Conservation (phyloP, 176 grass and related monocot genomes). For the Thinopyrum elongatum region DNA sequence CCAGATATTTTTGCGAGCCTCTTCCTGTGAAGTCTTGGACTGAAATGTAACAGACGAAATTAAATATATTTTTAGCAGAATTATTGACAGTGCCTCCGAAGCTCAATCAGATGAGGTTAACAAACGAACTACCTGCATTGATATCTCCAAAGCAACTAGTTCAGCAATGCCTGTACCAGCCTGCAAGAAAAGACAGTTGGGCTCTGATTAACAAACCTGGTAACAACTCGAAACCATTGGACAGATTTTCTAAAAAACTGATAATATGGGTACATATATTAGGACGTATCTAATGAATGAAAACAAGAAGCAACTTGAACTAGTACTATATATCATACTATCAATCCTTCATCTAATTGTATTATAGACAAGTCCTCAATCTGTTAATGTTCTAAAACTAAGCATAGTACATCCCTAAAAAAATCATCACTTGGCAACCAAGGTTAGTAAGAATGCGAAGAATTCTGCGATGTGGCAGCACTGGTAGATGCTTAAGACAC, state of each 20-base stretch:
- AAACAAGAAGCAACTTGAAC: slow-evolving; percentile 20
- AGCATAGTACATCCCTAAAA: background rate
- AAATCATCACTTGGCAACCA: background rate
- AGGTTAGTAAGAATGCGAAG: background rate
- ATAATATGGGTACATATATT: background rate
- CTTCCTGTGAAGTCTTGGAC: slow-evolving; percentile 63
- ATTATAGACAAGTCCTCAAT: background rate
- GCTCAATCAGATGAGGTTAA: background rate
- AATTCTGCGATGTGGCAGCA: background rate
- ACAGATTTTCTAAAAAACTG: background rate
- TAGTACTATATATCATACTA: background rate
- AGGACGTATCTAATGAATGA: background rate
- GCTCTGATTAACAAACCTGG: background rate
- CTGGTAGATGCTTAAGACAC: background rate
- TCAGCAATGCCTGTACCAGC: slow-evolving; percentile 97
- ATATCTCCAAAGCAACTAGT: slow-evolving; percentile 76
- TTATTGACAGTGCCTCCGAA: background rate
- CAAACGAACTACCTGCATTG: slow-evolving; percentile 35
- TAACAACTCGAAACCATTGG: background rate
- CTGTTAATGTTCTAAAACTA: background rate
- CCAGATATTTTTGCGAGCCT: slow-evolving; percentile 89
- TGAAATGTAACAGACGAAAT: slow-evolving; percentile 27
- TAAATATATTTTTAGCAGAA: background rate
- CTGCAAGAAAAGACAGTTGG: slow-evolving; percentile 43
- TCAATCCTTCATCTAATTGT: background rate